Base-by-base conservation (phyloP, 495 filamentous ascomycete species). In the Talaromyces thailandensis region DNA sequence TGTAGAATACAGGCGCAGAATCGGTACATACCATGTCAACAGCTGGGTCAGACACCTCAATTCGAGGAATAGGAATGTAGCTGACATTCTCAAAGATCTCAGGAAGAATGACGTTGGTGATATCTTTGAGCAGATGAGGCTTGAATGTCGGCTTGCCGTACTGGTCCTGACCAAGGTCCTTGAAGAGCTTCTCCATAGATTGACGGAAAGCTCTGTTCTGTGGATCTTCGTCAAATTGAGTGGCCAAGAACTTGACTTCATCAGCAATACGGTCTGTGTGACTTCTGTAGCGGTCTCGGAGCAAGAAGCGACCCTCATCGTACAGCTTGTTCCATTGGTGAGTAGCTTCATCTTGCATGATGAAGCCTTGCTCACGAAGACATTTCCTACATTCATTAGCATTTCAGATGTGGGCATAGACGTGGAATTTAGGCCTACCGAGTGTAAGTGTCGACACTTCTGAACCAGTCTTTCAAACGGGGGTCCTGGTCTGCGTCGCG, bases 1-100 rank as follows among this genome's bases (percentile, higher is more conserved):
- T 8, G 28, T 21, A 5, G 7, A 2, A 4, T 14, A 45, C 31
- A 5, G 3, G 31, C 1, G 9, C 12, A 35, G 3, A 3, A 11
- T 11, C 3, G 31, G 8, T 7, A 69, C 65, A 65, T 50, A 69
- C 76, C 56, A 88, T 90, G 74, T 98, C 94, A 56, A 94, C 78
- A 81, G 86, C 85, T 12, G 82, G 82, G 67, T 98, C 95, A 2
- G 87, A 87, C 66, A 94, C 94, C 75, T 98, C 94, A 60, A 98
- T 96, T 28, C 94, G 86, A 11, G 94, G 95, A 58, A 98, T 84
- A 18, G 94, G 94, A 24, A 98, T 86, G 74, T 98, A 98, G 60
- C 91, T 88, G 25, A 95, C 76, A 64, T 85, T 89, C 80, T 97
- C 91, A 64, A 98, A 89, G 62, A 92, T 77, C 56, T 78, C 86